Conservation (phyloP, 495 filamentous ascomycete species). For the Penicillium cosmopolitanum region DNA sequence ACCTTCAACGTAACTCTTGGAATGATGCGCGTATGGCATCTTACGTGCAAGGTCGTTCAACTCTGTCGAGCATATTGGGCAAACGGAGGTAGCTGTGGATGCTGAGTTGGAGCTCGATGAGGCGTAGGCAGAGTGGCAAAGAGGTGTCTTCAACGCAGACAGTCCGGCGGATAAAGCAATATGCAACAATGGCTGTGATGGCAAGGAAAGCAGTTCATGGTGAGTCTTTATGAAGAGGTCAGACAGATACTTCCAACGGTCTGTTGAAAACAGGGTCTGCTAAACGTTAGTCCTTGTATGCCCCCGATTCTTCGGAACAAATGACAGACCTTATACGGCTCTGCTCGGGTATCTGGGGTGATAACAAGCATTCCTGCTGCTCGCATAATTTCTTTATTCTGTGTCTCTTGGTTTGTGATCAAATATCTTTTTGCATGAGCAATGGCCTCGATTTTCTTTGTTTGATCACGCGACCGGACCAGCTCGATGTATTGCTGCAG, state of each 20-base stretch:
- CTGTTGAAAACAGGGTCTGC: conserved; percentile 70
- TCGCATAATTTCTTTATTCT: conserved; percentile 67
- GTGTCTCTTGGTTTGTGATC: conserved; percentile 63
- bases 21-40: conserved; percentile 93
- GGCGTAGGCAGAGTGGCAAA: conserved; percentile 77
- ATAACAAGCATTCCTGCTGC: conserved; percentile 83
- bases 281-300: conserved; percentile 8
- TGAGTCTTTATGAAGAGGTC: conserved; percentile 83
- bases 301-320: background rate
- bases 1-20: conserved; percentile 85
- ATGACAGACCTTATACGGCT: conserved; percentile 64
- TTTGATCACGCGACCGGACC: conserved; percentile 62
- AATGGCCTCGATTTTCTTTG: conserved; percentile 74
- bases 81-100: conserved; percentile 67
- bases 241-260: conserved; percentile 78
- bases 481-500: conserved; percentile 95
- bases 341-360: conserved; percentile 59
- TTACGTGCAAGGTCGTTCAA: conserved; percentile 86
- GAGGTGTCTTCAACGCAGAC: conserved; percentile 92
- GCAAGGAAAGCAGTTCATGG: conserved; percentile 84
- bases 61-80: conserved; percentile 94
- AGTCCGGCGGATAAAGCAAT: conserved; percentile 89
- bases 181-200: conserved; percentile 81
- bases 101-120: conserved; percentile 61
- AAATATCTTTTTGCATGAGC: conserved; percentile 81